Base-by-base conservation (phyloP, 192 early-diverging fungal species). In the Polychytrium aggregatum region DNA sequence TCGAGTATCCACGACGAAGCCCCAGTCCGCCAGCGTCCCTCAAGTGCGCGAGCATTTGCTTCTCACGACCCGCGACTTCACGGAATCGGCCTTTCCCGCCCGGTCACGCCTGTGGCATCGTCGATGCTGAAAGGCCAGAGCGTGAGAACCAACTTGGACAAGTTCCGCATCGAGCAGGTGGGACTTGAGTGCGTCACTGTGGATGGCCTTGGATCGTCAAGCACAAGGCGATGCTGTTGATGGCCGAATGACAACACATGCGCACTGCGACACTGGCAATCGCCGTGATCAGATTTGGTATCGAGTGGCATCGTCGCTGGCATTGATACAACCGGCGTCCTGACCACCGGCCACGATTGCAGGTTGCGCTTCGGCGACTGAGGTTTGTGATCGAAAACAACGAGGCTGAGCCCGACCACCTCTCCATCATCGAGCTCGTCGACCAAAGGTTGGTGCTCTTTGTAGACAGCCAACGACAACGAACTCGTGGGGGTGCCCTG, bases 361-460 rank as follows among this genome's bases (percentile, higher is more conserved):
- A 65, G 48, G 63, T 71, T 44, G 68, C 68, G 6, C 45, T 71
- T 13, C 43, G 68, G 22, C 31, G 68, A 14, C 45, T 71, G 18
- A n/a, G 68, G 2, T 67, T 60, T 36, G 64, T 71, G 13, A 60
- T 71, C 11, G 68, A 71, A 37, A 56, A 55, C 38, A 59, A 62
- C 26, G 47, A 63, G 22, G 58, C 60, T 10, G 58, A 66, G 24
- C 60, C 50, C 8, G 59, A 63, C 14, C 68, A 71, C 37, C 42
- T 71, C 9, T 52, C 63, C 7, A 45, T 71, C 29, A 46, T 71
- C 2, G 59, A 71, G 30, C 55, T 71, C 26, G 48, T 71, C 9
- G 60, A 66, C 34, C 46, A 63, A 27, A 55, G 67, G 67, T 67
- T 52, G 14, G 46, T 18, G 18, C 13, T 1, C 3, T 48, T 53